Evolutionary conservation across 495 filamentous ascomycete genomes (phyloP), one percentile per base, ranked within the genome.

Genomic region (Monascus purpureus): DNA sequence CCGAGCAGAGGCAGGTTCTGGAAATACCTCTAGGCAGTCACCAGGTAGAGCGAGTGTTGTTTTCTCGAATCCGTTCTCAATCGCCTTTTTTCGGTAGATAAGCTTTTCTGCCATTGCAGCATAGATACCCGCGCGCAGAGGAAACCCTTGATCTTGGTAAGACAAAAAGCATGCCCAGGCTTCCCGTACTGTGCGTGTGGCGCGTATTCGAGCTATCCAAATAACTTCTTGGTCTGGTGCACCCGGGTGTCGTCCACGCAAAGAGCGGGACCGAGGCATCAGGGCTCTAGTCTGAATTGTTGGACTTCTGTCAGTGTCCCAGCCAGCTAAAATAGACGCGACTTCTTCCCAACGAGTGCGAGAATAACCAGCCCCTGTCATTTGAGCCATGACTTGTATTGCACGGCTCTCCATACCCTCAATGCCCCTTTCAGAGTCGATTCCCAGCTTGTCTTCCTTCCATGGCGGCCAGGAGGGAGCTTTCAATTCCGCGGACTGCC

Each of bases 161-260:
- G 69, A 61, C 6, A 75, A 43, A 45, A 82, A 84, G 35, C 70
- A 72, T 11, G 66, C 68, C 80, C 80, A 84, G 8, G 78, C 80
- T 55, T 84, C 79, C 23, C 75, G 63, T 13, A 73, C 47, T 2
- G 79, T 83, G 13, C 79, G 59, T 5, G 79, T 84, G 8, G 77
- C 65, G 18, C 62, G 54, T 23, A 82, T 68, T 6, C 77, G 65
- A 8, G 68, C 73, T 18, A 57, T 63, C 78, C 78, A 83, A 2
- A 70, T 40, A 13, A 41, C 24, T 0, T 37, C 31, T 25, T 56
- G 35, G 13, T 46, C 30, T 3, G 32, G 33, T 12, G 42, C 23
- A 11, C 25, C 38, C 17, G 38, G 38, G 12, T 35, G 27, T 17
- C 27, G 34, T 12, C 39, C 37, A 14, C 28, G 33, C 15, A 59